Conservation (phyloP, 192 early-diverging fungal genomes). For the Chytriomyces sp. region DNA sequence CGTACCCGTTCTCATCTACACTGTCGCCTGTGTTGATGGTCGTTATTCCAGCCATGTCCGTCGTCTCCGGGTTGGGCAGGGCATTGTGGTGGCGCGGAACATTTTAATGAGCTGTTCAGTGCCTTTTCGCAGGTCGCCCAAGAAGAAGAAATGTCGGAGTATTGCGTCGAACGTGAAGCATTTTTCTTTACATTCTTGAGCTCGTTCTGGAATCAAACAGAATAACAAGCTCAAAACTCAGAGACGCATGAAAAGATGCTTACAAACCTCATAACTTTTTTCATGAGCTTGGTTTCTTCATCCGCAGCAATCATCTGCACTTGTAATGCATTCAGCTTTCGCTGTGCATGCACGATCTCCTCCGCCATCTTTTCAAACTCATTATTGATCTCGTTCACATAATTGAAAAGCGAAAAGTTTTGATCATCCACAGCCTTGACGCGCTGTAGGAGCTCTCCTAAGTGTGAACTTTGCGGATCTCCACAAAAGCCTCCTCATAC, state of each 20-base stretch:
- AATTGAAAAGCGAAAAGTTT: slow-evolving; percentile 69
- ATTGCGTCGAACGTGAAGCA: slow-evolving; percentile 42
- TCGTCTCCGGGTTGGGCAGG: neutral
- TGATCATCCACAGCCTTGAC: slow-evolving; percentile 64
- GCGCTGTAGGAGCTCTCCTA: slow-evolving; percentile 55
- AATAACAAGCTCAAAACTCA: no score
- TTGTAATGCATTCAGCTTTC: slow-evolving; percentile 46
- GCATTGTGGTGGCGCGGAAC: slow-evolving; percentile 35
- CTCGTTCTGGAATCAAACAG: slow-evolving; percentile 25
- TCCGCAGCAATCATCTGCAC: slow-evolving; percentile 48
- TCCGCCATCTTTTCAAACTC: slow-evolving; percentile 60
- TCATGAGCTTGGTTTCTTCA: slow-evolving; percentile 40
- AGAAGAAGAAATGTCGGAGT: slow-evolving; percentile 34
- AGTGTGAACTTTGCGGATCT: slow-evolving; percentile 57
- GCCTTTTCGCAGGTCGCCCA: slow-evolving; percentile 43
- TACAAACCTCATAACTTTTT: slow-evolving; percentile 50
- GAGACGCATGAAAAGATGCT: slow-evolving; percentile 15
- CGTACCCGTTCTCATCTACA: neutral
- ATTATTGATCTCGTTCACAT: slow-evolving; percentile 68
- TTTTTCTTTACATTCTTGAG: slow-evolving; percentile 40
- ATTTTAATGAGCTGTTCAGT: slow-evolving; percentile 39
- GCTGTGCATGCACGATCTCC: slow-evolving; percentile 59
- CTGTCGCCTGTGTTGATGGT: neutral
- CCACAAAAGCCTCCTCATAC: slow-evolving; percentile 53
- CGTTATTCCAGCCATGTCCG: neutral